A percentile compares a stretch with the other conserved stretches of the same genome.
These are phyloP conservation scores for Chytriomyces sp. DNA, from an alignment of 192 early-diverging fungal genomes.

Conservation along the genomic window DNA sequence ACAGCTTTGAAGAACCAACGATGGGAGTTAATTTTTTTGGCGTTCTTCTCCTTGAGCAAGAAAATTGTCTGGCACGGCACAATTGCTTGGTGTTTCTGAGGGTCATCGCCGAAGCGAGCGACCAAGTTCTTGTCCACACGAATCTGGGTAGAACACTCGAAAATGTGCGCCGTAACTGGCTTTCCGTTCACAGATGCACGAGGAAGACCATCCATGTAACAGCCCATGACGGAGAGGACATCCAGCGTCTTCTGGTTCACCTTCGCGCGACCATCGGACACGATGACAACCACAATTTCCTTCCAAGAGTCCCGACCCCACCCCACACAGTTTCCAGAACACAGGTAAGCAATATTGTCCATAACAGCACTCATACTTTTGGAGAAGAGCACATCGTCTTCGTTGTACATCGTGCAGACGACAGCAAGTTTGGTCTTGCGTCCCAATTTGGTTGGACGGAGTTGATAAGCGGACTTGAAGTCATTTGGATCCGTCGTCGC, in stretches of 20 bases:
- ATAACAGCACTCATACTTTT: slow-evolving; percentile 66
- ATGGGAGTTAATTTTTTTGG: slow-evolving; percentile 66
- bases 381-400: slow-evolving; percentile 64
- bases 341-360: slow-evolving; percentile 69
- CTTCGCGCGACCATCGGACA: slow-evolving; percentile 82
- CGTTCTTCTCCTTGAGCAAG: slow-evolving; percentile 61
- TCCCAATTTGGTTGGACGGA: slow-evolving; percentile 57
- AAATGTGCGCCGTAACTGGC: slow-evolving; percentile 55
- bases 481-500: slow-evolving; percentile 70
- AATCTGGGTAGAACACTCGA: slow-evolving; percentile 56
- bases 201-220: slow-evolving; percentile 56
- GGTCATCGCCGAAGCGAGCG: slow-evolving; percentile 31
- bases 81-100: slow-evolving; percentile 17
- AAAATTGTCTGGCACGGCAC: slow-evolving; percentile 56
- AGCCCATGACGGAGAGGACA: slow-evolving; percentile 67
- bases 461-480: slow-evolving; percentile 61
- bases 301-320: slow-evolving; percentile 72
- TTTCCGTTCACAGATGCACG: slow-evolving; percentile 47
- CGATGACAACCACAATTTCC: slow-evolving; percentile 72
- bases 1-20: slow-evolving; percentile 80
- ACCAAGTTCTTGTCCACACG: slow-evolving; percentile 38
- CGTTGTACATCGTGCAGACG: slow-evolving; percentile 76
- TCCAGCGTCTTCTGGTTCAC: slow-evolving; percentile 76
- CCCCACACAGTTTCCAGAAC: slow-evolving; percentile 51
- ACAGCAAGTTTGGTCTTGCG: slow-evolving; percentile 68